Percentiles rank a stretch among this genome's conserved stretches.
Conservation (phyloP, 2,329 filamentous ascomycete species). For the Dactylella cylindrospora region DNA sequence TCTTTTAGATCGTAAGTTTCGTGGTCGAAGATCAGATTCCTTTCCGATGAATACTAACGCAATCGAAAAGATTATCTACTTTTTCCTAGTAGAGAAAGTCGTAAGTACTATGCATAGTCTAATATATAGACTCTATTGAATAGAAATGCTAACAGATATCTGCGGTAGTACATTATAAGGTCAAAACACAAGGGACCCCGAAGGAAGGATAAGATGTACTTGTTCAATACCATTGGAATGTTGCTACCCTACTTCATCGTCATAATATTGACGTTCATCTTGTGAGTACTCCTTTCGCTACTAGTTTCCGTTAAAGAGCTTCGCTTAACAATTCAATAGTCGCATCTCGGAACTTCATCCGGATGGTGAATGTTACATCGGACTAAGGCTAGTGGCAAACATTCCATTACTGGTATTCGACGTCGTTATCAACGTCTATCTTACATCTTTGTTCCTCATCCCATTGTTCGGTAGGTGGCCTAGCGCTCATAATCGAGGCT, state of each 20-base stretch:
- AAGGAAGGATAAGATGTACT: conserved; percentile 61
- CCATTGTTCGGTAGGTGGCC: conserved; percentile 59
- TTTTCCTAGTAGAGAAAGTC: conserved; percentile 66
- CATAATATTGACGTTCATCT: conserved; percentile 63
- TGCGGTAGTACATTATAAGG: conserved; percentile 59
- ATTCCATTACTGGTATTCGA: conserved; percentile 65
- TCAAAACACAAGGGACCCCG: conserved; percentile 57
- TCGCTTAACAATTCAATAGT: conserved; percentile 50
- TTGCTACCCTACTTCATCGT: conserved; percentile 53
- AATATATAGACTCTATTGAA: neutral
- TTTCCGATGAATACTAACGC: conserved; percentile 11
- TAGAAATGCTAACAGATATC: neutral
- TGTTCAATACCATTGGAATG: conserved; percentile 65
- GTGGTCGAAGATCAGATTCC: too few relatives aligned
- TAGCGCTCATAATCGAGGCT: too few relatives aligned
- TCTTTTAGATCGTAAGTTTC: too few relatives aligned
- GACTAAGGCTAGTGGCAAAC: conserved; percentile 62
- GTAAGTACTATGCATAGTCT: conserved; percentile 52
- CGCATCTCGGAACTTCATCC: conserved; percentile 61
- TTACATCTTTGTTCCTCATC: conserved; percentile 65
- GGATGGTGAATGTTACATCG: conserved; percentile 62
- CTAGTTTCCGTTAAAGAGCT: neutral
- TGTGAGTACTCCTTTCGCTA: conserved; percentile 54
- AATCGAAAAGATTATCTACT: conserved; percentile 59
- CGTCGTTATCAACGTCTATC: conserved; percentile 63